Percentiles rank a stretch among this genome's conserved stretches.
These are phyloP conservation scores for Cladophialophora carrionii DNA, from an alignment of 2,329 filamentous ascomycete genomes.

Conservation along the genomic window DNA sequence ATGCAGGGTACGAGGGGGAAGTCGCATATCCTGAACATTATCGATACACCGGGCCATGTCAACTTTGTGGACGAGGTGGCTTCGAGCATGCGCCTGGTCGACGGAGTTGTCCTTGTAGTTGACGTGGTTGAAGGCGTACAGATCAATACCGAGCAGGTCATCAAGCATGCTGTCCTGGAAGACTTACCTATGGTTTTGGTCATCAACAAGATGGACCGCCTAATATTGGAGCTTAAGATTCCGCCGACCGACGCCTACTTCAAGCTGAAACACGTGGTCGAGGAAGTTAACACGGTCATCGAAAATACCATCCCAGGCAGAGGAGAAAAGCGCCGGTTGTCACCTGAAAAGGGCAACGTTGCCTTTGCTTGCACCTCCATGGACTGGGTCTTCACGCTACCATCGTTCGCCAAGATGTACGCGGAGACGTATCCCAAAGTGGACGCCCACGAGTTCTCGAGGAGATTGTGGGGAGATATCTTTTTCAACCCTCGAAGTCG, in stretches of 20 bases:
- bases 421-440: constrained; percentile 82
- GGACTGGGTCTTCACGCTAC: constrained; percentile 95
- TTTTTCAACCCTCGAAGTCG: constrained; percentile 92
- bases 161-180: constrained; percentile 90
- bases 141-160: constrained; percentile 93
- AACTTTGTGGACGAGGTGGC: constrained; percentile 99
- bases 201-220: constrained; percentile 94
- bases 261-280: constrained; percentile 97
- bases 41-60: constrained; percentile 96
- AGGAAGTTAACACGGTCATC: constrained; percentile 96
- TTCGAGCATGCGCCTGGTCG: constrained; percentile 79
- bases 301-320: constrained; percentile 81
- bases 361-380: constrained; percentile 90
- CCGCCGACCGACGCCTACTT: constrained; percentile 97
- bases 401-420: constrained; percentile 96
- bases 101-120: constrained; percentile 90
- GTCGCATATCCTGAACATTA: constrained; percentile 89
- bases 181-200: constrained; percentile 86
- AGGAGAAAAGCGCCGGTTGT: constrained; percentile 78
- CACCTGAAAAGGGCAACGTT: constrained; percentile 97
- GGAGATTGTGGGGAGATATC: constrained; percentile 90
- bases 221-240: constrained; percentile 91
- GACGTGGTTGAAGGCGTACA: constrained; percentile 99
- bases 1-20: constrained; percentile 87
- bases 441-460: constrained; percentile 79